These are phyloP conservation scores for Fusarium sp. DNA, from an alignment of 2,329 filamentous ascomycete species.

Conservation along the genomic window DNA sequence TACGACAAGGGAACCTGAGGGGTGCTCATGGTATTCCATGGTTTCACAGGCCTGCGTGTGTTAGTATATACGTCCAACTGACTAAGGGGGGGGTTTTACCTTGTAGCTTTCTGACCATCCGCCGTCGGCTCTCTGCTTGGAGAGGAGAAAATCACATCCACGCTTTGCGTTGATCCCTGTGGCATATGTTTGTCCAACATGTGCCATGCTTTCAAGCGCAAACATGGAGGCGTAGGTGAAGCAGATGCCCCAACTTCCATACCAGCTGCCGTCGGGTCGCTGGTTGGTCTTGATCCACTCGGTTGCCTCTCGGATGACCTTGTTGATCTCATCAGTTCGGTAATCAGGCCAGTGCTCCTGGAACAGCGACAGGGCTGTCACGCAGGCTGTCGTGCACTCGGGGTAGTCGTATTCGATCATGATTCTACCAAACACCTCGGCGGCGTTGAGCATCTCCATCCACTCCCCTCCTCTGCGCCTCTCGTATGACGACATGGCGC, in stretches of 20 bases:
- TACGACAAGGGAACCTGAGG: constrained; percentile 84
- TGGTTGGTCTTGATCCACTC: constrained; percentile 86
- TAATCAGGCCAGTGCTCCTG: constrained; percentile 85
- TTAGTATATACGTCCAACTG: constrained; percentile 24
- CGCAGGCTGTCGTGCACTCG: constrained; percentile 95
- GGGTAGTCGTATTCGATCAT: constrained; percentile 99
- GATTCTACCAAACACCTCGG: constrained; percentile 95
- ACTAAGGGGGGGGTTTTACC: constrained; percentile 54
- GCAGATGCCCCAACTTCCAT: constrained; percentile 97
- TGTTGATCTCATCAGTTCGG: constrained; percentile 77
- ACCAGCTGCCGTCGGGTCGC: constrained; percentile 89
- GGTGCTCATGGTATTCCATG: constrained; percentile 79
- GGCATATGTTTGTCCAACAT: constrained; percentile 82
- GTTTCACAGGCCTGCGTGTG: constrained; percentile 76
- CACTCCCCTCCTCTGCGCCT: constrained; percentile 80
- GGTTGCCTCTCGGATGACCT: constrained; percentile 79
- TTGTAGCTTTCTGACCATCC: constrained; percentile 97
- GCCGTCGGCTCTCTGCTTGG: constrained; percentile 87
- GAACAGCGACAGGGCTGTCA: constrained; percentile 89
- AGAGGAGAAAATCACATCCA: constrained; percentile 87
- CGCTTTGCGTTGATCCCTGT: constrained; percentile 77
- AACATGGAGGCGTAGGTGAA: constrained; percentile 99
- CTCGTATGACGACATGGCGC: constrained; percentile 93
- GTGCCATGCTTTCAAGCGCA: constrained; percentile 85
- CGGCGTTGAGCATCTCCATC: constrained; percentile 90